Evolutionary conservation across 176 grass and related monocot species (phyloP).

Genomic region (Puya raimondii): DNA sequence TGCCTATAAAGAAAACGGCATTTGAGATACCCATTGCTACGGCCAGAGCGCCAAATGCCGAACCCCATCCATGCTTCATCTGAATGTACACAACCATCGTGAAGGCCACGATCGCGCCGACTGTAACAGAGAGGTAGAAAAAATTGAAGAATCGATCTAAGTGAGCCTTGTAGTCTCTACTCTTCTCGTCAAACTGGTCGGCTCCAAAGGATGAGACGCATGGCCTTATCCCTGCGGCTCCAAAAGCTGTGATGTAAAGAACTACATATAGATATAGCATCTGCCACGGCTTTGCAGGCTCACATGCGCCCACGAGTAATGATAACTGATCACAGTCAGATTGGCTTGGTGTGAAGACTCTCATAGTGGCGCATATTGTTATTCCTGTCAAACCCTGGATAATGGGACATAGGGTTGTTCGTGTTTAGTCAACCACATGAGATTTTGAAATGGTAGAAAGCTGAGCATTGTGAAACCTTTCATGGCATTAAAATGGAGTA

Average conservation of each 20-base stretch:
- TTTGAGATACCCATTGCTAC: constrained; percentile 76
- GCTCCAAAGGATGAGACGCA: constrained; percentile 89
- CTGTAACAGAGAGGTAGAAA: constrained; percentile 84
- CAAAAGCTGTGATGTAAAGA: constrained; percentile 60
- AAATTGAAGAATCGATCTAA: constrained; percentile 81
- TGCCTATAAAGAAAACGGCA: constrained; percentile 73
- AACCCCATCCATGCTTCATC: constrained; percentile 69
- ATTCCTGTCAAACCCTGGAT: constrained; percentile 58
- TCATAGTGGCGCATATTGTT: constrained; percentile 54
- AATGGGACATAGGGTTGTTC: not conserved
- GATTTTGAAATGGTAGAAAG: not conserved
- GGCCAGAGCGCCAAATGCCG: constrained; percentile 71
- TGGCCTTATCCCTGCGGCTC: constrained; percentile 73
- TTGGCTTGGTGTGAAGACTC: constrained; percentile 47
- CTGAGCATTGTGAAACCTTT: no score
- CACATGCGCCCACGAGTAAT: constrained; percentile 50
- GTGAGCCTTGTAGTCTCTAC: constrained; percentile 40
- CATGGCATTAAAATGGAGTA: no score
- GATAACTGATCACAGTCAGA: constrained; percentile 48
- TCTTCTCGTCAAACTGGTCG: constrained; percentile 84
- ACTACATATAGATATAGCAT: constrained; percentile 71
- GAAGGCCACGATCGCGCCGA: constrained; percentile 74
- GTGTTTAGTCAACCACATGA: no score
- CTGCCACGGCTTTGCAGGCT: constrained; percentile 48
- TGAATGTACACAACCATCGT: constrained; percentile 81